A percentile compares a stretch with the other conserved stretches of the same genome.
Conservation (phyloP, 345 rosid species). For the Anastatica hierochuntica region DNA sequence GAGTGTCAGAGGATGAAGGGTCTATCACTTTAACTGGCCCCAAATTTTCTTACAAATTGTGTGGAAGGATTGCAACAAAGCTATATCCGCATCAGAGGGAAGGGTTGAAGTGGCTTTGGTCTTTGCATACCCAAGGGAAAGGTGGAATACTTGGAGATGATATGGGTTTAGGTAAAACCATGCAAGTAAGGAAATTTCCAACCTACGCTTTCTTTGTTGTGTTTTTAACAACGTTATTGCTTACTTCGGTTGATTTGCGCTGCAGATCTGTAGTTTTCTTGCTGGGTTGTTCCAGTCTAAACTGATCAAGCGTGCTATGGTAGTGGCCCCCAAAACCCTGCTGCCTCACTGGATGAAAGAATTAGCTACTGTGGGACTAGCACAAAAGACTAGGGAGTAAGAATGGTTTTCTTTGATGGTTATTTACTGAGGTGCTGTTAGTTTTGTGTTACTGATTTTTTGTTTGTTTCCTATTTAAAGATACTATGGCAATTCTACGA, state of each 20-base stretch:
- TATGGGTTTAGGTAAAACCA: slow-evolving; percentile 99
- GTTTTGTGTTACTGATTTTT: background rate
- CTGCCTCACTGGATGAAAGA: slow-evolving; percentile 97
- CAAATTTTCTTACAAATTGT: slow-evolving; percentile 41
- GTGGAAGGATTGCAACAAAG: slow-evolving; percentile 48
- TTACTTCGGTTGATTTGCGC: slow-evolving; percentile 7
- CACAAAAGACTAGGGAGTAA: slow-evolving; percentile 75
- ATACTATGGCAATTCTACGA: slow-evolving; percentile 63
- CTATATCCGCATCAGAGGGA: slow-evolving; percentile 82
- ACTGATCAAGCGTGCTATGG: slow-evolving; percentile 66
- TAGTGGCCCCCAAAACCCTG: slow-evolving; percentile 93
- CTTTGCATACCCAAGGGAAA: slow-evolving; percentile 74
- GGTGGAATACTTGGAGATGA: slow-evolving; percentile 99
- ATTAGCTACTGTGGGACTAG: slow-evolving; percentile 76
- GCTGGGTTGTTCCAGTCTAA: slow-evolving; percentile 81
- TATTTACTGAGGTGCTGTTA: background rate
- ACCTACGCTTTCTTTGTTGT: background rate
- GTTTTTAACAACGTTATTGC: background rate
- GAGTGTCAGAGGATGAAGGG: slow-evolving; percentile 30
- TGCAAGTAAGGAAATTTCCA: slow-evolving; percentile 57
- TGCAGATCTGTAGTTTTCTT: slow-evolving; percentile 85
- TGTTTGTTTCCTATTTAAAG: slow-evolving; percentile 28
- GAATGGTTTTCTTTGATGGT: slow-evolving; percentile 17
- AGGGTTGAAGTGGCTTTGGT: slow-evolving; percentile 93
- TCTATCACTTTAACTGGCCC: slow-evolving; percentile 44